phyloP scores from a whole-genome alignment of 1,284 basidiomycete species.

The Leccinum glutinopallens region DNA sequence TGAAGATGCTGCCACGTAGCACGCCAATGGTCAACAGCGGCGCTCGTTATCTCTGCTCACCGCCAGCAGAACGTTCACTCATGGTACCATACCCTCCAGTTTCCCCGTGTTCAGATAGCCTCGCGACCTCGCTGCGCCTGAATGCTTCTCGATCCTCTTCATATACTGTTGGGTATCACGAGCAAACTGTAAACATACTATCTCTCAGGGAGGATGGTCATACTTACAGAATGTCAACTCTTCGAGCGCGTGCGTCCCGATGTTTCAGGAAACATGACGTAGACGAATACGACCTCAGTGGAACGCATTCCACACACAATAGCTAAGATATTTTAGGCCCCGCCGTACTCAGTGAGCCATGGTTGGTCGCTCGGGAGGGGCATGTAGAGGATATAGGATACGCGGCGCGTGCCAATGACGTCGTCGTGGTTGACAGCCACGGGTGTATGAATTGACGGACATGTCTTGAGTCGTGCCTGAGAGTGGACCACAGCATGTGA shows the following conservation, averaged over 20 bases:
- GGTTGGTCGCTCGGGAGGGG: slow-evolving; percentile 76
- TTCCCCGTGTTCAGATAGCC: slow-evolving; percentile 5
- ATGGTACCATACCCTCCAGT: slow-evolving; percentile 13
- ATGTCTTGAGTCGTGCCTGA: slow-evolving; percentile 95
- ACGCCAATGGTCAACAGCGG: neutral
- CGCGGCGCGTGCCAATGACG: slow-evolving; percentile 92
- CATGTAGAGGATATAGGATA: slow-evolving; percentile 98
- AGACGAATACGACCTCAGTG: slow-evolving; percentile 48
- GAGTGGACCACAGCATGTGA: slow-evolving; percentile 93
- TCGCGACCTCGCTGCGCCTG: neutral
- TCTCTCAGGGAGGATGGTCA: neutral
- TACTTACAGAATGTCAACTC: slow-evolving; percentile 61
- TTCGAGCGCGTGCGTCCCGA: slow-evolving; percentile 55
- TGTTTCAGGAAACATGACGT: slow-evolving; percentile 57
- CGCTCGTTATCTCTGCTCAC: neutral
- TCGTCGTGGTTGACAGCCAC: slow-evolving; percentile 97
- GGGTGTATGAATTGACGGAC: slow-evolving; percentile 91
- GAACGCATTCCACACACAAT: slow-evolving; percentile 49
- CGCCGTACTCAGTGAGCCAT: slow-evolving; percentile 86
- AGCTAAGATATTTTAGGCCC: slow-evolving; percentile 50
- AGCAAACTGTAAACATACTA: neutral
- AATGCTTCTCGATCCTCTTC: slow-evolving; percentile 19
- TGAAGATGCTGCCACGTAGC: neutral
- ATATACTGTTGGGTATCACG: slow-evolving; percentile 14
- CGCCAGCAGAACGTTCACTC: neutral